Evolutionary conservation across 1,139 yeast genomes (phyloP).

Genomic region (Blastobotrys raffinosifermentans): DNA sequence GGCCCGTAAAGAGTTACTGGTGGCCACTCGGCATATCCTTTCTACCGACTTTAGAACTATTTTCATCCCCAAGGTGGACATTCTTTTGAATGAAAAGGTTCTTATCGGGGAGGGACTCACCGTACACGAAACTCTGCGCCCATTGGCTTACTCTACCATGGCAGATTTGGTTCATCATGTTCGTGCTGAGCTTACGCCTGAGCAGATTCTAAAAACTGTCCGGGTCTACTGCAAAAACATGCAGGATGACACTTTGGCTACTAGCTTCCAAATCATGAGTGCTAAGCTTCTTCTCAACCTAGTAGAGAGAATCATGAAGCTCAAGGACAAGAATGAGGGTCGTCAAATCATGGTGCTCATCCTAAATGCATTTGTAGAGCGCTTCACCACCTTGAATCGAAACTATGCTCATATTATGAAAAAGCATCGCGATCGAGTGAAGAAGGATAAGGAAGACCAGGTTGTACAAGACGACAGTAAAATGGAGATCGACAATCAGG

Average conservation of each 20-base stretch:
- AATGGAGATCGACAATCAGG: slow-evolving; percentile 22
- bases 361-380: slow-evolving; percentile 79
- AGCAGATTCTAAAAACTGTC: slow-evolving; percentile 86
- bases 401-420: slow-evolving; percentile 63
- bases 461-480: slow-evolving; percentile 29
- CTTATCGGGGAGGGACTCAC: slow-evolving; percentile 92
- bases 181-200: slow-evolving; percentile 73
- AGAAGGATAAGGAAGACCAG: slow-evolving; percentile 20
- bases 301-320: slow-evolving; percentile 80
- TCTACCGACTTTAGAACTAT: slow-evolving; percentile 81
- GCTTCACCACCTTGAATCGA: slow-evolving; percentile 70
- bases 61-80: slow-evolving; percentile 80
- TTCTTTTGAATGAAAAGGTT: slow-evolving; percentile 79
- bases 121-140: slow-evolving; percentile 75
- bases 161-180: slow-evolving; percentile 95
- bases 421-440: slow-evolving; percentile 45
- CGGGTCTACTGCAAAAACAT: slow-evolving; percentile 74
- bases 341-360: slow-evolving; percentile 61
- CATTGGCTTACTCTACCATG: slow-evolving; percentile 90
- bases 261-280: slow-evolving; percentile 95
- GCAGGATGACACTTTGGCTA: slow-evolving; percentile 75
- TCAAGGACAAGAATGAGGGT: slow-evolving; percentile 80
- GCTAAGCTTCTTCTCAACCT: slow-evolving; percentile 83
- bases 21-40: slow-evolving; percentile 89
- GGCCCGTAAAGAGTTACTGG: slow-evolving; percentile 87